Evolutionary conservation across 805 yeast species (phyloP).

Genomic region (Wickerhamiella alocasiicola): DNA sequence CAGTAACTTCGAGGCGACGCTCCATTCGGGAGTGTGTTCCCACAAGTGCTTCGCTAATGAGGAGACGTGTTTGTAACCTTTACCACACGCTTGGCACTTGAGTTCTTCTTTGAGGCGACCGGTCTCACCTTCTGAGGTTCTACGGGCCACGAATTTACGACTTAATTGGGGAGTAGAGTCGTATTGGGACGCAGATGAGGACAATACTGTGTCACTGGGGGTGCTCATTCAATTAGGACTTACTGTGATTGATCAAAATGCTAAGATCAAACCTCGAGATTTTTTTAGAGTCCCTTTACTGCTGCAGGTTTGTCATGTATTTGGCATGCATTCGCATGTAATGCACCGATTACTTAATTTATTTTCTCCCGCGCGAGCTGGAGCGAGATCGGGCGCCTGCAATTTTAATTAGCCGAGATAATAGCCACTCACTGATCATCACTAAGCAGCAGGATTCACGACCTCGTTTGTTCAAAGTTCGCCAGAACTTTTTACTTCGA

Average conservation of each 20-base stretch:
- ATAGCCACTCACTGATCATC: no score
- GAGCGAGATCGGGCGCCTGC: no score
- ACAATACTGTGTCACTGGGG: conserved; percentile 3
- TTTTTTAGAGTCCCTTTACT: neutral
- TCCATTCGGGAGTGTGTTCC: conserved; percentile 96
- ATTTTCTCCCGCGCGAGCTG: no score
- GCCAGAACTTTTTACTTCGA: no score
- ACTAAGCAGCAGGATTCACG: no score
- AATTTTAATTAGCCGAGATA: no score
- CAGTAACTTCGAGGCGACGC: conserved; percentile 63
- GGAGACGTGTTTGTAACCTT: conserved; percentile 78
- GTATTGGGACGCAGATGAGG: neutral
- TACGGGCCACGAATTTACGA: conserved; percentile 57
- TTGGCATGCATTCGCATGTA: neutral
- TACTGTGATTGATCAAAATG: neutral
- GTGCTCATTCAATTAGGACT: neutral
- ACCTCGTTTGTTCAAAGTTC: no score
- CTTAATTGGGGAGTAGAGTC: conserved; percentile 20
- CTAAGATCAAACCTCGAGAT: neutral
- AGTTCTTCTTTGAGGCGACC: conserved; percentile 75
- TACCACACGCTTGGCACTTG: conserved; percentile 83
- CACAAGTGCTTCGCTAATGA: conserved; percentile 81
- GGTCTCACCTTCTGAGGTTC: conserved; percentile 77
- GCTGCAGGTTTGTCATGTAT: conserved; percentile 10
- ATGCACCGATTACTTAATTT: no score